Evolutionary conservation across 306 rosid species (phyloP).

Genomic region (Lithocarpus polystachyus): DNA sequence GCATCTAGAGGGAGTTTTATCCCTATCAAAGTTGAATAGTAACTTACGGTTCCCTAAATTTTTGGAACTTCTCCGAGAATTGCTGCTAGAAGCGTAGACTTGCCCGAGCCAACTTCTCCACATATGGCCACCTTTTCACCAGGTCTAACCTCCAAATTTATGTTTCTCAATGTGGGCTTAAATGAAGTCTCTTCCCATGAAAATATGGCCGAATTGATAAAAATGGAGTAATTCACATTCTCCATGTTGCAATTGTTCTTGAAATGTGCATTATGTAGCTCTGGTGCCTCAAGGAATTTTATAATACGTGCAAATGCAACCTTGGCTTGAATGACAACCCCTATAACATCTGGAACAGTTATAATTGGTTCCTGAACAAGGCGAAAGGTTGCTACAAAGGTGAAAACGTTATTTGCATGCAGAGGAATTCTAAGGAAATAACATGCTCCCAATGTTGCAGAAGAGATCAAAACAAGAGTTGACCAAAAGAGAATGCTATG

Average conservation of each 20-base stretch:
- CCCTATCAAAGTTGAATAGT: too few relatives aligned
- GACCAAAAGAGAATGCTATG: constrained; percentile 54
- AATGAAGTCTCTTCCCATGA: constrained; percentile 58
- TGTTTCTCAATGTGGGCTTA: constrained; percentile 50
- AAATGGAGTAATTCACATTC: constrained; percentile 25
- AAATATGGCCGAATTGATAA: constrained; percentile 48
- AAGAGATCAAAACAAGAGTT: constrained; percentile 59
- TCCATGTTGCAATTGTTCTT: constrained; percentile 14
- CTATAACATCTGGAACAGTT: constrained; percentile 53
- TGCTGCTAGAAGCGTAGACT: too few relatives aligned
- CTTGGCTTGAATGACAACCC: constrained; percentile 67
- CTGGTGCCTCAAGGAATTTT: constrained; percentile 63
- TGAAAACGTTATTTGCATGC: constrained; percentile 77
- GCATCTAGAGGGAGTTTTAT: too few relatives aligned
- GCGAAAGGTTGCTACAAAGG: constrained; percentile 68
- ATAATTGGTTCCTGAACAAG: constrained; percentile 71
- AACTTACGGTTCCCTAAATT: too few relatives aligned
- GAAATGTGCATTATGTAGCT: constrained; percentile 37
- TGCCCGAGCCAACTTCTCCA: too few relatives aligned
- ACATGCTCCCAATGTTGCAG: constrained; percentile 66
- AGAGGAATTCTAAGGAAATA: constrained; percentile 59
- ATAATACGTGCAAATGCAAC: constrained; percentile 60
- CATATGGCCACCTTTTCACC: too few relatives aligned
- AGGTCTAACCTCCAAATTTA: too few relatives aligned
- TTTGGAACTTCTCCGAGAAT: too few relatives aligned